Evolutionary conservation across 2,329 filamentous ascomycete genomes (phyloP), one percentile per base, ranked within the genome.

Genomic region (Fusarium luffae): DNA sequence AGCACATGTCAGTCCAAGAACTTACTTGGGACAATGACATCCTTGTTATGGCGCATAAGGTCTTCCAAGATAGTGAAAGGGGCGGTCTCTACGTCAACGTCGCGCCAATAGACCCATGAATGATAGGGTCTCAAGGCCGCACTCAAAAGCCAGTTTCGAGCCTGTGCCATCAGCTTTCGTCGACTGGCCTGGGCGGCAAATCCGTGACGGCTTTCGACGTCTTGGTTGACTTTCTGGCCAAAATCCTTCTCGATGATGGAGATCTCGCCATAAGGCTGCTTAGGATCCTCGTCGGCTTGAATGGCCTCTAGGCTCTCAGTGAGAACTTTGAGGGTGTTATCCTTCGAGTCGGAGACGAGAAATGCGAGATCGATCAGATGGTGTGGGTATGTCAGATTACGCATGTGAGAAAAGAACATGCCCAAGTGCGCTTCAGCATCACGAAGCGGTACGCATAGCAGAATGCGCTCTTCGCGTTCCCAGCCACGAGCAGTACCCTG

Each of bases 211-310:
- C 93, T 97, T 82, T 99, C 96, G 27, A 98, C 94, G 81, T 99
- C 95, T 81, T 99, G 96, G 69, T 97, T 93, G 64, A 99, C 96
- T 79, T 95, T 95, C 79, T 99, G 96, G 5, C 96, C 96, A 83
- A 99, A 99, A 79, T 99, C 95, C 82, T 99, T 99, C 82, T 98
- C 93, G 71, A 99, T 94, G 64, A 99, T 96, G 1, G 93, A 97
- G 62, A 99, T 96, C 82, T 99, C 96, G 65, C 96, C 96, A 77
- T 94, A 99, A 18, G 92, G 90, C 81, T 94, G 90, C 73, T 89
- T 90, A 13, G 91, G 89, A 73, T 98, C 92, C 23, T 90, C 85
- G 66, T 96, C 88, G 25, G 88, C 89, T 81, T 99, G 96, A 16
- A 98, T 86, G 42, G 90, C 88, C 72, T 93, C 88, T 55, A 99